Percentiles rank a stretch among this genome's conserved stretches.
These are phyloP conservation scores for Euphrasia arctica DNA, from an alignment of 305 asterid genomes.

Conservation along the genomic window DNA sequence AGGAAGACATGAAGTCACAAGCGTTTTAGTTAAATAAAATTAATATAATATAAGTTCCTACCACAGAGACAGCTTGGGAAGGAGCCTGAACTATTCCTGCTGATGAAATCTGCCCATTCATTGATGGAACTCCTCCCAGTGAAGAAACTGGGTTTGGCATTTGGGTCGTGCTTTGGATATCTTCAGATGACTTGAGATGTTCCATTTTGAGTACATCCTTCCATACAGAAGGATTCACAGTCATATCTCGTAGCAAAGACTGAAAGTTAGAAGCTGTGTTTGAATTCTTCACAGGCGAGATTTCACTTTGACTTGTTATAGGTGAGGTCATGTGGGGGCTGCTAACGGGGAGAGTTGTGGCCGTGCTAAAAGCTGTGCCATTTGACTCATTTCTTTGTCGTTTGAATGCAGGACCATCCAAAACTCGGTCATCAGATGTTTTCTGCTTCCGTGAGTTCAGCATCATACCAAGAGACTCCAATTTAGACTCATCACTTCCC, in stretches of 20 bases:
- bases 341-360: conserved; percentile 23
- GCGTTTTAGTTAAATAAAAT: background rate
- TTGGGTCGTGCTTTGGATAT: conserved; percentile 37
- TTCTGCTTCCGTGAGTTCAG: conserved; percentile 55
- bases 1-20: too few relatives aligned
- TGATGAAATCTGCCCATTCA: conserved; percentile 29
- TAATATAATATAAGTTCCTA: conserved; percentile 32
- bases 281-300: conserved; percentile 36
- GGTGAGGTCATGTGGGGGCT: conserved; percentile 19
- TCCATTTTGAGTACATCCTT: conserved; percentile 69
- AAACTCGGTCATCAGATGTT: conserved; percentile 43
- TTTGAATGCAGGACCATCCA: conserved; percentile 64
- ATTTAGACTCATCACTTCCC: conserved; percentile 35
- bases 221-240: conserved; percentile 75
- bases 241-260: conserved; percentile 63
- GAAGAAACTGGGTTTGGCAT: conserved; percentile 38
- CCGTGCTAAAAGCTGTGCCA: background rate
- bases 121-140: conserved; percentile 49
- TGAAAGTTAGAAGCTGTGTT: conserved; percentile 48
- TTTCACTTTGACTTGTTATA: conserved; percentile 30
- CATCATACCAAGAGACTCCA: conserved; percentile 37
- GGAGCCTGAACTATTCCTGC: conserved; percentile 48
- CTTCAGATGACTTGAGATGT: conserved; percentile 52
- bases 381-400: conserved; percentile 51
- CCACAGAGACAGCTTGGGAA: conserved; percentile 44